Evolutionary conservation across 2,329 filamentous ascomycete species (phyloP).

Genomic region (Xylaria sp.): DNA sequence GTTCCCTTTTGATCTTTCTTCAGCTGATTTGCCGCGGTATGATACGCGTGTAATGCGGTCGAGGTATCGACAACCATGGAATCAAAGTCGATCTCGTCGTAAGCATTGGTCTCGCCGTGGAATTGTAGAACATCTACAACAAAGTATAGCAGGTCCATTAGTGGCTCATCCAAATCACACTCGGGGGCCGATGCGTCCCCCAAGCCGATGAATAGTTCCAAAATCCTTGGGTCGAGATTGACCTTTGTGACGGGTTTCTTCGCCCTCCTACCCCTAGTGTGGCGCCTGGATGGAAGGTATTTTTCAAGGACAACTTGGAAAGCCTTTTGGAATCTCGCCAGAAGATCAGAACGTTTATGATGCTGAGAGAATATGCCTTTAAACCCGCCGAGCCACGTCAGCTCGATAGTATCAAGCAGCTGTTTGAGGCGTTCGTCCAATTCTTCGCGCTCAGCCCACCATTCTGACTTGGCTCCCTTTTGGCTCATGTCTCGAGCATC

Average conservation of each 20-base stretch:
- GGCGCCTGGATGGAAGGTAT: slow-evolving; percentile 84
- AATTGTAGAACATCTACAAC: slow-evolving; percentile 97
- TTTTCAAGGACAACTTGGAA: slow-evolving; percentile 85
- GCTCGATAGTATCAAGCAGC: slow-evolving; percentile 86
- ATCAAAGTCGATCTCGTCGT: slow-evolving; percentile 98
- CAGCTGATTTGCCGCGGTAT: slow-evolving; percentile 61
- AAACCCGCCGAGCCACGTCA: slow-evolving; percentile 95
- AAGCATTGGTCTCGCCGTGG: slow-evolving; percentile 94
- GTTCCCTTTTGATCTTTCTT: slow-evolving; percentile 54
- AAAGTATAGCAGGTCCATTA: slow-evolving; percentile 96
- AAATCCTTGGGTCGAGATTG: slow-evolving; percentile 69
- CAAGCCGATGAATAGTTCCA: slow-evolving; percentile 90
- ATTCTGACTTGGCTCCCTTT: slow-evolving; percentile 80
- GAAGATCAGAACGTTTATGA: slow-evolving; percentile 67
- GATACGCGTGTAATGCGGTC: slow-evolving; percentile 84
- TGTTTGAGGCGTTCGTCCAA: slow-evolving; percentile 82
- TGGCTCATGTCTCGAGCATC: slow-evolving; percentile 74
- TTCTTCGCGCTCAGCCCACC: slow-evolving; percentile 88
- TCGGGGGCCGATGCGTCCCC: slow-evolving; percentile 76
- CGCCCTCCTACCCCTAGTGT: slow-evolving; percentile 66
- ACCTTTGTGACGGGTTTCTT: slow-evolving; percentile 56
- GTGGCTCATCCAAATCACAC: slow-evolving; percentile 82
- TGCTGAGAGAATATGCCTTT: slow-evolving; percentile 90
- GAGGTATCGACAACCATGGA: slow-evolving; percentile 87
- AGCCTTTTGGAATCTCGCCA: slow-evolving; percentile 79